Base-by-base conservation (phyloP, 768 basidiomycete species). In the Dacryopinax primogenitus region DNA sequence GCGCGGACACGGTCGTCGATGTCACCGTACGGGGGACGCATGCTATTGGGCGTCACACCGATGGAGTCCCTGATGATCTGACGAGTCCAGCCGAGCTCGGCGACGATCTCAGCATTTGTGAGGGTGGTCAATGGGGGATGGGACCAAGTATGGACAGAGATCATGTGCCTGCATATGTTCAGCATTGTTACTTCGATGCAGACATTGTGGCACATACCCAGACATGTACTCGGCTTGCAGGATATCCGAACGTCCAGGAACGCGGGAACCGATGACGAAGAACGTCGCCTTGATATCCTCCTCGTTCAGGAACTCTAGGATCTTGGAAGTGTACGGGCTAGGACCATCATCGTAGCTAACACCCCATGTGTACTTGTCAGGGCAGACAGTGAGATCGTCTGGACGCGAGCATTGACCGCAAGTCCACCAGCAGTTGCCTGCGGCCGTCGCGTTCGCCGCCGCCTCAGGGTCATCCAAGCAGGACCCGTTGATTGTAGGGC, bases 1-100 rank as follows among this genome's bases (percentile, higher is more conserved):
- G 87, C 88, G 67, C 95, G 88, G 51, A 98, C 92, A 70, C 94
- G 91, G 76, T 92, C 88, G 73, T 98, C 93, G 32, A 91, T 88
- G 71, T 92, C 90, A 70, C 90, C 89, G 68, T 80, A 90, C 44
- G 90, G 90, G 41, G 89, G 85, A 65, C 89, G 84, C 87, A 77
- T 74, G 28, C 73, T 76, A 63, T 74, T 74, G n/a, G 77, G 89
- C 0, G 87, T 87, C 30, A 90, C 85, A 68, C 88, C 88, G 65
- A 88, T 76, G 23, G 88, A 82, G 1, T 72, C 73, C 66, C 71
- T 69, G 66, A 70, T 70, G n/a, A 70, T 65, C 75, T 89, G 84
- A 64, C 87, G 87, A 64, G 92, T 88, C 87, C 90, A 97, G 62
- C 91, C 93, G 36, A 98, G 79, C 76, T 97, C 93, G 23, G 92